Conservation (phyloP, 2,329 filamentous ascomycete species). For the Verticillium nubilum region DNA sequence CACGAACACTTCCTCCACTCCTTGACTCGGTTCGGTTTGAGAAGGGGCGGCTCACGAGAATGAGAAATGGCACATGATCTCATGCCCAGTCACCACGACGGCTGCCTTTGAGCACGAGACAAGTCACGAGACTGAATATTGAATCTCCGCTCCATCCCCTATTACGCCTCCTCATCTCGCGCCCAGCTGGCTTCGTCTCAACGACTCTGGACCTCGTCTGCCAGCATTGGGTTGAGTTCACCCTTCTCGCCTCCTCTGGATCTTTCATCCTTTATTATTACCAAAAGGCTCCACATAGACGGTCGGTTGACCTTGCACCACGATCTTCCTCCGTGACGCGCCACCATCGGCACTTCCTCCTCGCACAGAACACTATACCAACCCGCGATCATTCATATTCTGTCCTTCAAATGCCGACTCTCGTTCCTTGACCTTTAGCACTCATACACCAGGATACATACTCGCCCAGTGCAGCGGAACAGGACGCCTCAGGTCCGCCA, state of each 20-base stretch:
- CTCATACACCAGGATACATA: too few relatives aligned
- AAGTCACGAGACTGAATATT: neutral
- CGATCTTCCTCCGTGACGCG: neutral
- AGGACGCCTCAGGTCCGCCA: neutral
- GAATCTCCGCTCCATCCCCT: neutral
- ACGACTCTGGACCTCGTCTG: neutral
- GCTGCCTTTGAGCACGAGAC: neutral
- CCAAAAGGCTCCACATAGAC: neutral
- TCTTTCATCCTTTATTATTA: neutral
- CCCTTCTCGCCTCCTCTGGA: neutral
- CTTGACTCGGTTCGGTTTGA: neutral
- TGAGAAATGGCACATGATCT: neutral
- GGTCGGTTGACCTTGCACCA: neutral
- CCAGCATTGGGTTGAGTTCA: too few relatives aligned
- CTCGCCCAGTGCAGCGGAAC: too few relatives aligned
- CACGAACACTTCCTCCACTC: neutral
- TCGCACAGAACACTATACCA: neutral
- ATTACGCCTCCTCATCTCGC: neutral
- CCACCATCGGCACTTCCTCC: constrained; percentile 4
- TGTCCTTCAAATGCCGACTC: neutral
- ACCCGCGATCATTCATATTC: neutral
- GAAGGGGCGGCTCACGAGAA: neutral
- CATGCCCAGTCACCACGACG: neutral
- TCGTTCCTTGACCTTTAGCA: neutral
- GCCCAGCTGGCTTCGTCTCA: neutral